A percentile compares a stretch with the other conserved stretches of the same genome.
Evolutionary conservation across 257 asterid genomes (phyloP).

Genomic region (Thymus quinquecostatus): DNA sequence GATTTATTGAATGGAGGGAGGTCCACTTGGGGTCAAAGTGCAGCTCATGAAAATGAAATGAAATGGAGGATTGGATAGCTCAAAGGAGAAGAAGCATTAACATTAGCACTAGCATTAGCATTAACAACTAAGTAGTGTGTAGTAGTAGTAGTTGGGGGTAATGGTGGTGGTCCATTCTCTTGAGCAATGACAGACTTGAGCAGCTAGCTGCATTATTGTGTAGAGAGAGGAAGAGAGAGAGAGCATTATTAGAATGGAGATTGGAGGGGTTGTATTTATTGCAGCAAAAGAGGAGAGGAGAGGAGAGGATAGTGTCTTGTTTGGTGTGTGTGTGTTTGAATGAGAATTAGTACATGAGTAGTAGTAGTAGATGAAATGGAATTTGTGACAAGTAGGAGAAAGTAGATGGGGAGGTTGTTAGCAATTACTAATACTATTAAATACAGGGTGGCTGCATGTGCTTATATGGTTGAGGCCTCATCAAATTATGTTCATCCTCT

Average conservation of each 20-base stretch:
- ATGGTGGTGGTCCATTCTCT: conserved; percentile 33
- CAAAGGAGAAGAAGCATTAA: neutral
- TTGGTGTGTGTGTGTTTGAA: neutral
- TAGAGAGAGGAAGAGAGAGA: neutral
- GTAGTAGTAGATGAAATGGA: conserved; percentile 16
- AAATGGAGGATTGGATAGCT: neutral
- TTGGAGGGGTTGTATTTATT: conserved; percentile 16
- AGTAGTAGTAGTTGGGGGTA: conserved; percentile 23
- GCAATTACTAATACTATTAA: conserved; percentile 25
- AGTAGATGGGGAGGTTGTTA: conserved; percentile 26
- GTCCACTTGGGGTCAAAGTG: neutral
- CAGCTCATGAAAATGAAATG: neutral
- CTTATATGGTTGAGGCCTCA: conserved; percentile 11
- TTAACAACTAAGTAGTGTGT: neutral
- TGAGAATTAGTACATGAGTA: neutral
- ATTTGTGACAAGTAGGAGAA: conserved; percentile 13
- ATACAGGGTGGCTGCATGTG: conserved; percentile 20
- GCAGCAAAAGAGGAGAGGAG: neutral
- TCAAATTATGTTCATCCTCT: neutral
- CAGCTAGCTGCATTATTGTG: conserved; percentile 32
- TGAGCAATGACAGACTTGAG: conserved; percentile 19
- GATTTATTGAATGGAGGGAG: neutral
- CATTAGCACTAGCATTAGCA: neutral
- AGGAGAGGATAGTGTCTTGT: neutral
- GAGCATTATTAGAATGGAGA: neutral